Evolutionary conservation across 768 basidiomycete genomes (phyloP), one percentile per base, ranked within the genome.

Genomic region (Cystoderma amianthinum): DNA sequence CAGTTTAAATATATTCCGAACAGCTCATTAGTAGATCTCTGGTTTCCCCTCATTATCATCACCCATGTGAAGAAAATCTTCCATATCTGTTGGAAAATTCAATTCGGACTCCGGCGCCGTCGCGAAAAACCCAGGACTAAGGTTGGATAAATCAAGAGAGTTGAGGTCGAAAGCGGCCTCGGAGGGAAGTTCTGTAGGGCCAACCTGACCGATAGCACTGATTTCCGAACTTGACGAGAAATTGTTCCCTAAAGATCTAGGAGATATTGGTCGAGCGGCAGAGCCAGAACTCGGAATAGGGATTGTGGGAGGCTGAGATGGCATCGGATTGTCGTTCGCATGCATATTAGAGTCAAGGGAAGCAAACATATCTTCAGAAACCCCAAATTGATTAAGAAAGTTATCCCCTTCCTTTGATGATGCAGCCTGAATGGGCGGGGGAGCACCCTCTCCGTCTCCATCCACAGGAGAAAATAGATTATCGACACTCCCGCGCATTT

Each of bases 41-140:
- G 30, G 50, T 51, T 57, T 52, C 39, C 49, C 48, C 38, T 53
- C 52, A 32, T 32, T 43, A 13, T 46, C 45, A 15, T 49, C 39
- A 36, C 63, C 60, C 60, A 78, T 71, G 35, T 61, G 65, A 51
- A 80, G 56, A 38, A 81, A 63, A 13, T 68, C 65, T 33, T 76
- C 74, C 74, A 82, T 74, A 48, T 76, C 76, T 55, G 66, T 61
- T 1, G 57, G 28, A 46, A 78, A 67, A 45, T 60, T 65, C 58
- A 78, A 65, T 24, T 66, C 74, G 4, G 62, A n/a, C 32, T 60
- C 56, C 34, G 58, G 45, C 21, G 58, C 47, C 40, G 62, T 53
- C 1, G 56, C 58, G 47, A 72, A 72, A 44, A 78, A 74, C 28
- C 61, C 60, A 18, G 65, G 49, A 40, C 61, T 60, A 38, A 80